These are phyloP conservation scores for Sporisorium sorghi DNA, from an alignment of 1,284 basidiomycete species.

Conservation along the genomic window DNA sequence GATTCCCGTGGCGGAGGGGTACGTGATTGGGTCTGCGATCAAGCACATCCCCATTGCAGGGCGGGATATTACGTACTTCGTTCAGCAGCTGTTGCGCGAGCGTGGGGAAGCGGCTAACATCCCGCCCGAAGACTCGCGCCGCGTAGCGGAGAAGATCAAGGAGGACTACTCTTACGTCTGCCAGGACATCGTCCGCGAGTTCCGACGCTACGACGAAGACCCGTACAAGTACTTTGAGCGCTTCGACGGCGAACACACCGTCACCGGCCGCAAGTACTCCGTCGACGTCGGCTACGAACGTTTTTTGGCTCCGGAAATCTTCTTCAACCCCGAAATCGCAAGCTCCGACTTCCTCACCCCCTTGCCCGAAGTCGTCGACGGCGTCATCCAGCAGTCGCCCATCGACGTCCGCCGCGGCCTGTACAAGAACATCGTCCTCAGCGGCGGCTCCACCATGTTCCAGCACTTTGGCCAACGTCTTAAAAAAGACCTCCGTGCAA, in stretches of 20 bases:
- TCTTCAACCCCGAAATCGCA: constrained; percentile 99
- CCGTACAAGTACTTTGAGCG: constrained; percentile 89
- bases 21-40: constrained; percentile 92
- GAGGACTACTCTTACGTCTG: constrained; percentile 97
- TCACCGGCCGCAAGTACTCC: constrained; percentile 95
- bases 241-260: constrained; percentile 94
- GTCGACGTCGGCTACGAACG: constrained; percentile 99
- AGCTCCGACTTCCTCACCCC: constrained; percentile 96
- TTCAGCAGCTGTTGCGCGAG: constrained; percentile 98
- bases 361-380: no score
- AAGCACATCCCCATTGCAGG: constrained; percentile 92
- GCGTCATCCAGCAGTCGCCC: constrained; percentile 91
- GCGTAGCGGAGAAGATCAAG: constrained; percentile 99
- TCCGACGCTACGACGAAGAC: constrained; percentile 93
- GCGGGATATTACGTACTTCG: constrained; percentile 95
- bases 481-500: constrained; percentile 91
- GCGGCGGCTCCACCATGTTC: constrained; percentile 94
- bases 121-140: no score
- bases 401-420: constrained; percentile 90
- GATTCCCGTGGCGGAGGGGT: constrained; percentile 97
- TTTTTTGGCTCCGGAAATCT: constrained; percentile 99
- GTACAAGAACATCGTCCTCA: constrained; percentile 98
- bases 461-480: constrained; percentile 94
- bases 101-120: constrained; percentile 99
- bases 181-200: no score